Evolutionary conservation across 2,329 filamentous ascomycete species (phyloP).

Genomic region (Monilinia aucupariae): DNA sequence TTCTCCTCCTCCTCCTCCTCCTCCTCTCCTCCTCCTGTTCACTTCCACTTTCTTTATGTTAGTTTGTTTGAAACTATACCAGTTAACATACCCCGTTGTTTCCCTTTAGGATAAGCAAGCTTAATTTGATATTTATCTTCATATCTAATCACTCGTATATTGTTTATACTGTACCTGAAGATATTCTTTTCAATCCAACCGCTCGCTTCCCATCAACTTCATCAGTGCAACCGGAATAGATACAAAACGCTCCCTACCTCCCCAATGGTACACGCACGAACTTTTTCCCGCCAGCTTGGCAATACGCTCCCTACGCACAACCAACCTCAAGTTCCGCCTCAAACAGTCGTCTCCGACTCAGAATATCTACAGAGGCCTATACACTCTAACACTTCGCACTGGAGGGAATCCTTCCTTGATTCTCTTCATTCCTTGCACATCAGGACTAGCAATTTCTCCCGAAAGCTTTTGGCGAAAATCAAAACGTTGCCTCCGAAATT

Average conservation of each 20-base stretch:
- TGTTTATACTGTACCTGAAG: not conserved
- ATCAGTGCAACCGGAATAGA: not conserved
- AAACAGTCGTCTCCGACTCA: constrained; percentile 2
- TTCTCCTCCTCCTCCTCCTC: not conserved
- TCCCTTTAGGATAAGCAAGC: not conserved
- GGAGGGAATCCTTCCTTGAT: not conserved
- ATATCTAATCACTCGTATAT: not conserved
- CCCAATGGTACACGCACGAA: constrained; percentile 7
- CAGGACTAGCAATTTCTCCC: not conserved
- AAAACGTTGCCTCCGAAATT: not conserved
- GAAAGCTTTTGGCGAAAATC: not conserved
- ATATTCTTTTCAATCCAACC: not conserved
- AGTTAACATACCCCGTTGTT: not conserved
- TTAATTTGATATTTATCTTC: not conserved
- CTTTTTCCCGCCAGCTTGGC: constrained; percentile 7
- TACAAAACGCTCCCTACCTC: not conserved
- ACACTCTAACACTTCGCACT: not conserved
- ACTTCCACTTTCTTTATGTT: not conserved
- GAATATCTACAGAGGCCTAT: constrained; percentile 1
- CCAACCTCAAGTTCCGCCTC: constrained; percentile 3
- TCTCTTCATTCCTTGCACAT: constrained; percentile 7
- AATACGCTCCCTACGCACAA: constrained; percentile 6
- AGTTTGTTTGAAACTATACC: not conserved
- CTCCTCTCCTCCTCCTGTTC: not conserved
- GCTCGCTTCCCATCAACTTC: not conserved